Evolutionary conservation across 208 protist species (phyloP).

Genomic region (Crithidia thermophila): DNA sequence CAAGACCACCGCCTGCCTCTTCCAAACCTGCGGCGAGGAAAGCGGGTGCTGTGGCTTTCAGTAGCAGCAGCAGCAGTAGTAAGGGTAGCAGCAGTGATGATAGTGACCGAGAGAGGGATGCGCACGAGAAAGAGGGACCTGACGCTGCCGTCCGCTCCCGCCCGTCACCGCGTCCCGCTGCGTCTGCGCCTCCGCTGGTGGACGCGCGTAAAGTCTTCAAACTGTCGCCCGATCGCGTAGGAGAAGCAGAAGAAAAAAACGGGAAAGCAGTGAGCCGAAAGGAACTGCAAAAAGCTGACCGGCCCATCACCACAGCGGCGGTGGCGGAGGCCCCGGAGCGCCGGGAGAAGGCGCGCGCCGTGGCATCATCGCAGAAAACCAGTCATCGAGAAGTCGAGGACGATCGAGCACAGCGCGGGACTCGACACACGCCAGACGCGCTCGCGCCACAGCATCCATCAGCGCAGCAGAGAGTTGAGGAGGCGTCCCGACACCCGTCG

Average conservation of each 20-base stretch:
- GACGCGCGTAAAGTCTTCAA: conserved; percentile 14
- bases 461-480: neutral
- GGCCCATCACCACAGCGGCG: too few species aligned
- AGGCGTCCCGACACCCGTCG: neutral
- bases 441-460: too few species aligned
- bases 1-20: neutral
- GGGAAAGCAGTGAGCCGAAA: neutral
- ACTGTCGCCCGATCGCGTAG: conserved; percentile 1
- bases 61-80: conserved; percentile 9
- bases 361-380: too few species aligned
- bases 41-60: conserved; percentile 10
- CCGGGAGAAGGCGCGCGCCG: too few species aligned
- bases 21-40: neutral
- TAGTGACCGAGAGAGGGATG: neutral
- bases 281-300: too few species aligned
- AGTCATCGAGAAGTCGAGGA: too few species aligned
- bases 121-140: neutral
- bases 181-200: neutral
- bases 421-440: too few species aligned
- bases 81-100: neutral
- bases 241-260: neutral
- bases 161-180: neutral
- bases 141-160: too few species aligned
- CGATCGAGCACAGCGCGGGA: too few species aligned
- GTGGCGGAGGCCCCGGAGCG: too few species aligned